These are phyloP conservation scores for Lithohypha guttulata DNA, from an alignment of 2,329 filamentous ascomycete species.

Conservation along the genomic window DNA sequence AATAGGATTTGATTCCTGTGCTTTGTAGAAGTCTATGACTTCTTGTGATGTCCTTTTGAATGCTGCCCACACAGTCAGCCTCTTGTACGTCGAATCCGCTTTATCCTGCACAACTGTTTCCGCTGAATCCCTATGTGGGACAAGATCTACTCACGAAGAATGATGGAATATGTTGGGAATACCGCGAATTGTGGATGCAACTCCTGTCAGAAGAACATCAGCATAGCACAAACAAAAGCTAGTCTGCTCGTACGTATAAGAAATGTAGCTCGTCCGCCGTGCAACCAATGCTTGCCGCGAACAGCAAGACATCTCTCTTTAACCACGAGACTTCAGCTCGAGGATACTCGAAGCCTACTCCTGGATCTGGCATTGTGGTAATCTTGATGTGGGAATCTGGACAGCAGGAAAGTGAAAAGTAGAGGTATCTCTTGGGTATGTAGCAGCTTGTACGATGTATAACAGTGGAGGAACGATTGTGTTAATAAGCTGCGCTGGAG, in stretches of 20 bases:
- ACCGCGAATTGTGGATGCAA: constrained; percentile 75
- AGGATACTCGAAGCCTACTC: constrained; percentile 69
- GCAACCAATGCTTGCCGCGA: constrained; percentile 78
- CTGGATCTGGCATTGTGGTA: constrained; percentile 40
- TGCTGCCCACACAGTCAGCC: constrained; percentile 38
- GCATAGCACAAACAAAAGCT: too few species aligned
- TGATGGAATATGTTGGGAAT: constrained; percentile 79
- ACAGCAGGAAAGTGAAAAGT: too few species aligned
- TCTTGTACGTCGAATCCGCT: too few species aligned
- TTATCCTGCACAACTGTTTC: too few species aligned
- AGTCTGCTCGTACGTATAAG: constrained; percentile 68
- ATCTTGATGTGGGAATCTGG: too few species aligned
- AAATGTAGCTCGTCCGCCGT: constrained; percentile 85
- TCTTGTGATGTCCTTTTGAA: constrained; percentile 71
- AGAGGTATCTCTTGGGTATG: too few species aligned
- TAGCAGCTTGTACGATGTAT: too few species aligned
- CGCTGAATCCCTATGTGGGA: too few species aligned
- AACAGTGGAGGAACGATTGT: too few species aligned
- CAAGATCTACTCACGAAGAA: constrained; percentile 50
- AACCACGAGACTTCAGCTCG: constrained; percentile 67
- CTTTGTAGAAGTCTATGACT: constrained; percentile 73
- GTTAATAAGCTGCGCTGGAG: too few species aligned
- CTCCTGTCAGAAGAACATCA: too few species aligned
- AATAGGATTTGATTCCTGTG: constrained; percentile 55
- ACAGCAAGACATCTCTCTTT: constrained; percentile 79